Conservation (phyloP, 805 yeast genomes). For the Yamadazyma ubonensis region DNA sequence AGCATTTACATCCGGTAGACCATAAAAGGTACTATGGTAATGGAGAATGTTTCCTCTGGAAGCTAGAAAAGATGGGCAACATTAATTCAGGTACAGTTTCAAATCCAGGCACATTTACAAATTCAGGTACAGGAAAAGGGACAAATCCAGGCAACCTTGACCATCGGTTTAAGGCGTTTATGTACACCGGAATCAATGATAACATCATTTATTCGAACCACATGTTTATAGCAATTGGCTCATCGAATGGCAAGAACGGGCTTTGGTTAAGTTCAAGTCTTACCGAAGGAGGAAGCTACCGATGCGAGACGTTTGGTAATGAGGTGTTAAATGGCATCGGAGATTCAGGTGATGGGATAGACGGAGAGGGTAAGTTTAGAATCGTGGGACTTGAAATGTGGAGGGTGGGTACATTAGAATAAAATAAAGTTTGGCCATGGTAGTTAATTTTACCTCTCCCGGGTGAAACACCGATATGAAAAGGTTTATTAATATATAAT, state of each 20-base stretch:
- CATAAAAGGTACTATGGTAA: slow-evolving; percentile 81
- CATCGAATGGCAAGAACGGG: slow-evolving; percentile 91
- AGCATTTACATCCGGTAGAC: slow-evolving; percentile 67
- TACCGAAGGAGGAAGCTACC: slow-evolving; percentile 71
- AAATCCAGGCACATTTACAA: no score
- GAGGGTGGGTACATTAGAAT: slow-evolving; percentile 54
- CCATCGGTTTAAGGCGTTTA: slow-evolving; percentile 68
- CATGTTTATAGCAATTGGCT: slow-evolving; percentile 79
- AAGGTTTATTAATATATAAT: no score
- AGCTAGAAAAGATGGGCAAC: slow-evolving; percentile 40
- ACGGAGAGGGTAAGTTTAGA: slow-evolving; percentile 54
- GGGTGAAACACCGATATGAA: no score
- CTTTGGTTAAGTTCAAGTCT: slow-evolving; percentile 80
- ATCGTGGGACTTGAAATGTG: slow-evolving; percentile 82
- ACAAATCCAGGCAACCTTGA: background rate
- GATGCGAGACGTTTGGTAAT: slow-evolving; percentile 86
- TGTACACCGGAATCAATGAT: slow-evolving; percentile 86
- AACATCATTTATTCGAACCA: slow-evolving; percentile 80
- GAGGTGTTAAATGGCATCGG: slow-evolving; percentile 52
- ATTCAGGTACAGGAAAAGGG: no score
- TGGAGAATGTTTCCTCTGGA: slow-evolving; percentile 95
- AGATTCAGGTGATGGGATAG: slow-evolving; percentile 15
- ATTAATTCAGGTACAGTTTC: no score
- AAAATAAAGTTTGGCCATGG: background rate
- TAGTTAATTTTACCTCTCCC: no score